phyloP scores from a whole-genome alignment of 345 rosid genomes.

The Psidium guajava region DNA sequence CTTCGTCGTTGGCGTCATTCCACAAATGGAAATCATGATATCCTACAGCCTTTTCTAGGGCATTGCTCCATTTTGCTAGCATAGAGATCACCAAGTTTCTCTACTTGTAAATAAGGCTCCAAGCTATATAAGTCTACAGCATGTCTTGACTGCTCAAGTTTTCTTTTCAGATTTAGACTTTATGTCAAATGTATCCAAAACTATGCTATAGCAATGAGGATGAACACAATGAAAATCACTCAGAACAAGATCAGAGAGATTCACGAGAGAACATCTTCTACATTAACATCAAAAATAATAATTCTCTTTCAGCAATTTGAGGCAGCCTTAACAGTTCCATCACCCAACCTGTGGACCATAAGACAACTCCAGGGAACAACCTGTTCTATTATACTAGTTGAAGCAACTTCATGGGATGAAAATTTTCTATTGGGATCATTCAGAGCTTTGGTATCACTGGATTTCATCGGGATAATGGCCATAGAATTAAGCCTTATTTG shows the following conservation, averaged over 20 bases:
- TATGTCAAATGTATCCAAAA: slow-evolving; percentile 28
- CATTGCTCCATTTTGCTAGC: slow-evolving; percentile 11
- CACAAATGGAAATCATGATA: no score
- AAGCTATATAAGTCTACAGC: slow-evolving; percentile 7
- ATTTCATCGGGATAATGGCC: slow-evolving; percentile 63
- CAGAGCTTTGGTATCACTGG: slow-evolving; percentile 17
- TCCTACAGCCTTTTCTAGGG: slow-evolving; percentile 12
- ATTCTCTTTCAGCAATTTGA: slow-evolving; percentile 54
- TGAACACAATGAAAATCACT: slow-evolving; percentile 53
- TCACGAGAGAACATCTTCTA: slow-evolving; percentile 50
- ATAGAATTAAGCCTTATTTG: slow-evolving; percentile 79
- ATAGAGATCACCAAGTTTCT: slow-evolving; percentile 2
- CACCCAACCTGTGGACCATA: slow-evolving; percentile 72
- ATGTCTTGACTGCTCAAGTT: slow-evolving; percentile 12
- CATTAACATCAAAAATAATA: slow-evolving; percentile 68
- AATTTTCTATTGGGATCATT: slow-evolving; percentile 21
- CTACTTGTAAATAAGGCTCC: slow-evolving; percentile 24
- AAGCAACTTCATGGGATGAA: slow-evolving; percentile 17
- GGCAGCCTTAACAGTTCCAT: slow-evolving; percentile 57
- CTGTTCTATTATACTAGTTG: slow-evolving; percentile 50
- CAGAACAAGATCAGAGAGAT: slow-evolving; percentile 55
- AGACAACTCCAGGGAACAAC: slow-evolving; percentile 69
- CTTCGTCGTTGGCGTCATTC: no score
- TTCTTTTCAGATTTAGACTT: slow-evolving; percentile 26
- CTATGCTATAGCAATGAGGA: slow-evolving; percentile 49